These are phyloP conservation scores for Dendrocalamus sinicus DNA, from an alignment of 176 grass and related monocot genomes.

Conservation along the genomic window DNA sequence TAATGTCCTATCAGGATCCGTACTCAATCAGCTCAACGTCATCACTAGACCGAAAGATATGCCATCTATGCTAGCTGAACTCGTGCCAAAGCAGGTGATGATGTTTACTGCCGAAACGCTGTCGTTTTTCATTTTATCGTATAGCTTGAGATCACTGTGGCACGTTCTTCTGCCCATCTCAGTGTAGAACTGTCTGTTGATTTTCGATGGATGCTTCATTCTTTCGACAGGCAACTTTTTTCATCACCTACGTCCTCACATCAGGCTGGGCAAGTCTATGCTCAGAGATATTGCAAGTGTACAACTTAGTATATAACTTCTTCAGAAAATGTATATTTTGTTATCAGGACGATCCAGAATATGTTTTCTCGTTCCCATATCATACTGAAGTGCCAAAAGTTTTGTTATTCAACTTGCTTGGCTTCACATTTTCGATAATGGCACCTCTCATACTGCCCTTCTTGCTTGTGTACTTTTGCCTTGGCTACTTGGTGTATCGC, in stretches of 20 bases:
- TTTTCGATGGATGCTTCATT: neutral
- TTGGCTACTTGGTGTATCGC: constrained; percentile 87
- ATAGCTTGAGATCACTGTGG: constrained; percentile 16
- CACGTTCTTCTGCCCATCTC: neutral
- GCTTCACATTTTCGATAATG: constrained; percentile 91
- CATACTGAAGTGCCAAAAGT: constrained; percentile 94
- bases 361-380: constrained; percentile 83
- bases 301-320: constrained; percentile 67
- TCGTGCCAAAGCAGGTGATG: constrained; percentile 88
- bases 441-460: constrained; percentile 92
- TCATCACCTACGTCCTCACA: constrained; percentile 94
- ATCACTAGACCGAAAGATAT: constrained; percentile 80
- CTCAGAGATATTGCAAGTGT: constrained; percentile 90
- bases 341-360: constrained; percentile 59
- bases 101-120: neutral
- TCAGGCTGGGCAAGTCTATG: constrained; percentile 89
- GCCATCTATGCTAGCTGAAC: constrained; percentile 77
- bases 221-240: constrained; percentile 81
- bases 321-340: constrained; percentile 62
- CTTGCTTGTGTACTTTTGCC: constrained; percentile 87
- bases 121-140: neutral
- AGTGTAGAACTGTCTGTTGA: neutral
- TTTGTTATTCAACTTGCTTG: constrained; percentile 75
- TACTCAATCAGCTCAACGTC: constrained; percentile 69
- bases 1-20: constrained; percentile 86